phyloP scores from a whole-genome alignment of 352 stramenopile genomes.

The Globisporangium abappressorium region DNA sequence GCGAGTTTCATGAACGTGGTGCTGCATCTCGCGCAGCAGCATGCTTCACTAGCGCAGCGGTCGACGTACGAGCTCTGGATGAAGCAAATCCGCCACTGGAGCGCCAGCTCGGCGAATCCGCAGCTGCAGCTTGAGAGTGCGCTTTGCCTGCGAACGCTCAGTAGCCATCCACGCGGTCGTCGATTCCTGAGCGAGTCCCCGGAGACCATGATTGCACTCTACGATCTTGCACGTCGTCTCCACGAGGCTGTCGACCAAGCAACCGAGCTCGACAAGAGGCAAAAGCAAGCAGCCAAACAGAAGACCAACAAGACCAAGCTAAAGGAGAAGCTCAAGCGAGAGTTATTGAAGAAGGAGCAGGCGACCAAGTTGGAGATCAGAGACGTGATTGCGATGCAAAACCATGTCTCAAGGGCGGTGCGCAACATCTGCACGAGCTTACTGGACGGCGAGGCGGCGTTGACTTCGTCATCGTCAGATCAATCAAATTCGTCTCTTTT shows the following conservation, averaged over 20 bases:
- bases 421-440: conserved; percentile 65
- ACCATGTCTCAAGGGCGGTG: conserved; percentile 36
- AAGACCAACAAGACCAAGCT: not conserved
- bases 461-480: conserved; percentile 40
- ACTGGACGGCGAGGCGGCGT: conserved; percentile 39
- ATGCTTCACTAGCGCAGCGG: conserved; percentile 26
- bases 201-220: conserved; percentile 49
- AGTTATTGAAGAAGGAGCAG: not conserved
- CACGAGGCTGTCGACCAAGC: conserved; percentile 28
- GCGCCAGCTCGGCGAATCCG: conserved; percentile 1
- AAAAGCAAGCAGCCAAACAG: not conserved
- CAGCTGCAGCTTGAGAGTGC: conserved; percentile 40
- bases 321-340: not conserved
- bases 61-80: conserved; percentile 65
- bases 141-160: conserved; percentile 52
- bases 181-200: conserved; percentile 50
- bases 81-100: conserved; percentile 53
- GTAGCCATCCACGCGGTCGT: conserved; percentile 40
- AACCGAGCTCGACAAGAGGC: not conserved
- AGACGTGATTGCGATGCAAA: conserved; percentile 22
- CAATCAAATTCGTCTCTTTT: conserved; percentile 25
- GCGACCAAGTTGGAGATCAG: not conserved
- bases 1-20: conserved; percentile 43
- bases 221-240: conserved; percentile 41
- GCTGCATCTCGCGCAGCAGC: conserved; percentile 41